Percentiles rank a stretch among this genome's conserved stretches.
phyloP scores from a whole-genome alignment of 2,329 filamentous ascomycete species.

The Fusarium tuaranense region DNA sequence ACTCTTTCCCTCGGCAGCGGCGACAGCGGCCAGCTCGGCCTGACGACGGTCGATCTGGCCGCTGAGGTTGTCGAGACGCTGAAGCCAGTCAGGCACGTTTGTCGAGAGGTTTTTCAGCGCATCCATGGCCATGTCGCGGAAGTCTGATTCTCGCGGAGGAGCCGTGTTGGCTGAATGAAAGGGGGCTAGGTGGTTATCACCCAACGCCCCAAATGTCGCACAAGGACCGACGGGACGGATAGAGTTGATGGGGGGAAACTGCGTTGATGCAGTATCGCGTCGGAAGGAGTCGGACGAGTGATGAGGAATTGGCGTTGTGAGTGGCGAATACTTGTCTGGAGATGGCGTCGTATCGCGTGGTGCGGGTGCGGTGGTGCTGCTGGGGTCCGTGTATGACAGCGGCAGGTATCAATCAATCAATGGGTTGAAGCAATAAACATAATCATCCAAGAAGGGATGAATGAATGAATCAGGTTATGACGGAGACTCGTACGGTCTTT shows the following conservation, averaged over 20 bases:
- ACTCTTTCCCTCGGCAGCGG: slow-evolving; percentile 42
- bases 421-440: slow-evolving; percentile 7
- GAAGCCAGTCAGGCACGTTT: slow-evolving; percentile 71
- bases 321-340: slow-evolving; percentile 31
- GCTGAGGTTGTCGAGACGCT: slow-evolving; percentile 69
- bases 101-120: slow-evolving; percentile 65
- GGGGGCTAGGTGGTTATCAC: slow-evolving; percentile 48
- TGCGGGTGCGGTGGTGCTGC: neutral
- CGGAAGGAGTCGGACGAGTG: slow-evolving; percentile 6
- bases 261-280: slow-evolving; percentile 15
- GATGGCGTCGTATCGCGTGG: slow-evolving; percentile 30
- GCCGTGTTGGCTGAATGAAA: slow-evolving; percentile 44
- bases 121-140: slow-evolving; percentile 61
- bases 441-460: slow-evolving; percentile 4
- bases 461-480: neutral
- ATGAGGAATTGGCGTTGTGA: neutral
- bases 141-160: slow-evolving; percentile 44
- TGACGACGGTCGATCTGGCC: slow-evolving; percentile 72
- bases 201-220: slow-evolving; percentile 44
- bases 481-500: slow-evolving; percentile 32
- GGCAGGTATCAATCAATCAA: slow-evolving; percentile 13
- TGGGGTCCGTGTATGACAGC: slow-evolving; percentile 22
- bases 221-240: slow-evolving; percentile 9
- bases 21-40: slow-evolving; percentile 66
- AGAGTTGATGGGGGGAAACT: slow-evolving; percentile 2